A percentile compares a stretch with the other conserved stretches of the same genome.
phyloP scores from a whole-genome alignment of 108 stramenopile species.

The Pseudonitzschia multistriata region DNA sequence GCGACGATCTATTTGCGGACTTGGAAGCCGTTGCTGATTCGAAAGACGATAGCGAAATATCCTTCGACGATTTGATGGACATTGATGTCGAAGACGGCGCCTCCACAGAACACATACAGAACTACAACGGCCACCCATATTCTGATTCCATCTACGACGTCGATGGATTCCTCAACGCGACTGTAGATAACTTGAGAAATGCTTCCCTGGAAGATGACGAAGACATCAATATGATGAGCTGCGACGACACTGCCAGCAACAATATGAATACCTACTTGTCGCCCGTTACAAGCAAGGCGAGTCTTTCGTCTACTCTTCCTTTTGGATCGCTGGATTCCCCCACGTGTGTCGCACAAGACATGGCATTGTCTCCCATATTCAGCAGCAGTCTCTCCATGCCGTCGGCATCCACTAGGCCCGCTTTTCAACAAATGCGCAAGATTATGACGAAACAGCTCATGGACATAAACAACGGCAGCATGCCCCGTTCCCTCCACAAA shows the following conservation, averaged over 20 bases:
- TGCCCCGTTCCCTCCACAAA: neutral
- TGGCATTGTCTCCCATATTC: neutral
- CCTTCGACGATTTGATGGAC: constrained; percentile 8
- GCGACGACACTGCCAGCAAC: constrained; percentile 11
- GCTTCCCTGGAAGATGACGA: neutral
- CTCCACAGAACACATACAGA: neutral
- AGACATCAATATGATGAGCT: neutral
- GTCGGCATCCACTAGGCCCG: constrained; percentile 11
- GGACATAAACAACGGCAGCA: neutral
- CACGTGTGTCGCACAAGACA: constrained; percentile 1
- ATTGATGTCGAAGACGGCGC: constrained; percentile 11
- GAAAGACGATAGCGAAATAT: constrained; percentile 13
- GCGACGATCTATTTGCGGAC: constrained; percentile 7
- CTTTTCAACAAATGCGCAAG: constrained; percentile 5
- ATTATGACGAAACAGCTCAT: constrained; percentile 3
- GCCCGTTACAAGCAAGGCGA: constrained; percentile 1
- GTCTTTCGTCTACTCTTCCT: neutral
- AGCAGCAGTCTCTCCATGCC: neutral
- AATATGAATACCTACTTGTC: neutral
- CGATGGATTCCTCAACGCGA: constrained; percentile 1
- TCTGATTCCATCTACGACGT: neutral
- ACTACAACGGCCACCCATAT: neutral
- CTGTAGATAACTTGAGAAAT: neutral
- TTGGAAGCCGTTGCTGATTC: constrained; percentile 4
- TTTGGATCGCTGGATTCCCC: neutral